Conservation (phyloP, 345 rosid genomes). For the Eucalyptus marginata region DNA sequence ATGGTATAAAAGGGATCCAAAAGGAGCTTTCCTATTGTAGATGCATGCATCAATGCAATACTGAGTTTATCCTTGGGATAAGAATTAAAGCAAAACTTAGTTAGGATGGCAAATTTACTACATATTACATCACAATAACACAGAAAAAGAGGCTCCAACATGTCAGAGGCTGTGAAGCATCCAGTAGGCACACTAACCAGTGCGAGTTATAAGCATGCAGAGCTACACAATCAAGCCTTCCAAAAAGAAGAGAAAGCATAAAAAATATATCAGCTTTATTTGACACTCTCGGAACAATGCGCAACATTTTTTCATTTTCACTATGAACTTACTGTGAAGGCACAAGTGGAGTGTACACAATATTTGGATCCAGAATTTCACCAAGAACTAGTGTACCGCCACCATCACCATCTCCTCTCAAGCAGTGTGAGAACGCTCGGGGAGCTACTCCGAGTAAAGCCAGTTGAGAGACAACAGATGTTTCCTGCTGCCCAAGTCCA, state of each 20-base stretch:
- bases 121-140: not conserved
- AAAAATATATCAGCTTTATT: not conserved
- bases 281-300: not conserved
- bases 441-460: constrained; percentile 81
- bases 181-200: not conserved
- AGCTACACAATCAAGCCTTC: not conserved
- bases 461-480: constrained; percentile 85
- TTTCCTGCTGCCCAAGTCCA: constrained; percentile 81
- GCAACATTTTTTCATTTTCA: not conserved
- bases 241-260: not conserved
- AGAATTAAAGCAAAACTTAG: not conserved
- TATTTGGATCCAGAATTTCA: constrained; percentile 82
- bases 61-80: not conserved
- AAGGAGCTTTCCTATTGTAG: not conserved
- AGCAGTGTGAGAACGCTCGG: constrained; percentile 85
- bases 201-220: not conserved
- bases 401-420: constrained; percentile 72
- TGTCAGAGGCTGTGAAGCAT: not conserved
- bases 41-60: not conserved
- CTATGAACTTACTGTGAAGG: constrained; percentile 61
- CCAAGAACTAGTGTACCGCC: constrained; percentile 96
- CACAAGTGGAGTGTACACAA: constrained; percentile 84
- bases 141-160: not conserved
- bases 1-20: not conserved
- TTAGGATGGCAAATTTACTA: not conserved